phyloP scores from a whole-genome alignment of 345 rosid genomes.

The Dipteronia dyeriana region DNA sequence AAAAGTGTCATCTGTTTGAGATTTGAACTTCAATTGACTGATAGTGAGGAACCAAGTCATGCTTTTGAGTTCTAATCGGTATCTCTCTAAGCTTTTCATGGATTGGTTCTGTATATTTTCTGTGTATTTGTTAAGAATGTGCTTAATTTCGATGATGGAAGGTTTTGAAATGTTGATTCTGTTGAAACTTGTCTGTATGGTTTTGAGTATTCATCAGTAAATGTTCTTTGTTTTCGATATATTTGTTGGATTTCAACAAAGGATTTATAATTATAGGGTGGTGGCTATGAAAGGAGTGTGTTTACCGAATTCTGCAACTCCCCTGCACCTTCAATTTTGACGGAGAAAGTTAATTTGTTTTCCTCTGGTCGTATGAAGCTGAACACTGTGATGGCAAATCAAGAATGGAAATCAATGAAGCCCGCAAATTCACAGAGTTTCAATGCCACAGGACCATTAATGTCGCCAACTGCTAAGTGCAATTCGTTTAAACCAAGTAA shows the following conservation, averaged over 20 bases:
- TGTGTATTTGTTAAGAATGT: background rate
- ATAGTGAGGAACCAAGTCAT: background rate
- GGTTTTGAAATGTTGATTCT: background rate
- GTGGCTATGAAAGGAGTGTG: constrained; percentile 42
- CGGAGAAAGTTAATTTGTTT: constrained; percentile 45
- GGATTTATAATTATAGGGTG: constrained; percentile 37
- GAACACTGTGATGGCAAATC: constrained; percentile 14
- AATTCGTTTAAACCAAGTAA: constrained; percentile 32
- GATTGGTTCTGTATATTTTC: constrained; percentile 5
- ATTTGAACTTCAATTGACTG: constrained; percentile 7
- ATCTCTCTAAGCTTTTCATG: background rate
- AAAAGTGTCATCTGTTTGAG: background rate
- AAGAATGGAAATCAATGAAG: constrained; percentile 21
- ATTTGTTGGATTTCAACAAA: constrained; percentile 13
- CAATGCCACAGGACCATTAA: constrained; percentile 27
- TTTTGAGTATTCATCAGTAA: background rate
- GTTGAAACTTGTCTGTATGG: background rate
- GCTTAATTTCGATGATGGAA: background rate
- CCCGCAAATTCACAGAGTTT: constrained; percentile 28
- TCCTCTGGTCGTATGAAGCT: constrained; percentile 26
- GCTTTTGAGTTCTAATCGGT: background rate
- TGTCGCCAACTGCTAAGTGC: constrained; percentile 32
- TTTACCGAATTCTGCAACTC: constrained; percentile 35
- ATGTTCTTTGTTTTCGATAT: background rate
- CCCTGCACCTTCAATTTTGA: constrained; percentile 34